phyloP scores from a whole-genome alignment of 345 rosid genomes.

The Viola odorata region DNA sequence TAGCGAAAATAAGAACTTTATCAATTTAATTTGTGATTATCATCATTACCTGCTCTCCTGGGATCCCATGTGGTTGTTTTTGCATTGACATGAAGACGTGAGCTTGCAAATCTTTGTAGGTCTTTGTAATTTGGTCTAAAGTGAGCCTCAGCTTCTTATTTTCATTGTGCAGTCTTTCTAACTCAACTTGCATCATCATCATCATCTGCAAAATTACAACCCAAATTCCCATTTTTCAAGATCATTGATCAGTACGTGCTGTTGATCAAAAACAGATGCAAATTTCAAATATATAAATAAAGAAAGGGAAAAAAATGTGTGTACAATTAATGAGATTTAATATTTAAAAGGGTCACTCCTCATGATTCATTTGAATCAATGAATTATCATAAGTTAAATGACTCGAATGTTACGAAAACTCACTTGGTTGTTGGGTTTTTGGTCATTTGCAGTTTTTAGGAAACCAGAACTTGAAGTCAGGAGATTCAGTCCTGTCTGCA shows the following conservation, averaged over 20 bases:
- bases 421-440: constrained; percentile 41
- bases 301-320: too few species aligned
- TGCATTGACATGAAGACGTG: constrained; percentile 56
- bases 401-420: constrained; percentile 22
- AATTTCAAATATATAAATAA: too few species aligned
- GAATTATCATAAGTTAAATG: too few species aligned
- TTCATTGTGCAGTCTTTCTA: constrained; percentile 60
- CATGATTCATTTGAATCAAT: not conserved
- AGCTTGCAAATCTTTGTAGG: constrained; percentile 52
- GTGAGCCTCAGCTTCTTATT: constrained; percentile 50
- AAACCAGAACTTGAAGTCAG: constrained; percentile 37
- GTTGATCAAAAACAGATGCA: not conserved
- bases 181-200: constrained; percentile 33
- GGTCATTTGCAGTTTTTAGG: constrained; percentile 23
- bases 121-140: constrained; percentile 58
- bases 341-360: too few species aligned
- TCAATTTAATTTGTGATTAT: not conserved
- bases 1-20: not conserved
- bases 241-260: not conserved
- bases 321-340: too few species aligned
- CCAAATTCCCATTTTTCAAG: not conserved
- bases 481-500: constrained; percentile 57
- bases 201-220: constrained; percentile 30
- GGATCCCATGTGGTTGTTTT: constrained; percentile 37
- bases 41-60: constrained; percentile 43